These are phyloP conservation scores for Fusarium sp. DNA, from an alignment of 2,329 filamentous ascomycete genomes.

Conservation along the genomic window DNA sequence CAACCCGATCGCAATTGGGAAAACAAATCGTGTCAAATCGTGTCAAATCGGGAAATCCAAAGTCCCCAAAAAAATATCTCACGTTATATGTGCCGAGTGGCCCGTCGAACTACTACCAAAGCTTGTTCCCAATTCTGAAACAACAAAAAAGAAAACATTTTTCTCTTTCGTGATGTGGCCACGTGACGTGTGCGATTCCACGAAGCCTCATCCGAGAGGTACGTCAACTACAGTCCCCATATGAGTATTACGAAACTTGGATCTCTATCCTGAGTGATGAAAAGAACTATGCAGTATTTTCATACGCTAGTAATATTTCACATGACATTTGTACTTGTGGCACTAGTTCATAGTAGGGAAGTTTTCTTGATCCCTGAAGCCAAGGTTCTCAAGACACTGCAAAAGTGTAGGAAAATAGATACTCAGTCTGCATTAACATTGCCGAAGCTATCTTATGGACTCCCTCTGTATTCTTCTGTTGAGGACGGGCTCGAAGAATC, in stretches of 20 bases:
- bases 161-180: neutral
- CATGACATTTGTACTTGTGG: too few species aligned
- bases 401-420: too few species aligned
- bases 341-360: too few species aligned
- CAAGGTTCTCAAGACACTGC: too few species aligned
- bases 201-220: neutral
- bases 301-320: too few species aligned
- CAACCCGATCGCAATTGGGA: constrained; percentile 25
- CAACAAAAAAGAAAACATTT: neutral
- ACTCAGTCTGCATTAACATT: too few species aligned
- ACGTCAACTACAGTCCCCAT: neutral
- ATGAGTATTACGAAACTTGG: neutral
- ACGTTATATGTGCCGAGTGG: neutral
- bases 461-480: too few species aligned
- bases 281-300: neutral
- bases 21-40: constrained; percentile 14
- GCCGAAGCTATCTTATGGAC: too few species aligned
- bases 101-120: constrained; percentile 19
- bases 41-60: constrained; percentile 29
- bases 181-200: neutral
- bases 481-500: too few species aligned
- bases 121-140: constrained; percentile 29
- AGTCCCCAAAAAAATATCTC: neutral
- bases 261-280: neutral
- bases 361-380: too few species aligned